These are phyloP conservation scores for Penicillium expansum DNA, from an alignment of 2,329 filamentous ascomycete genomes.

Conservation along the genomic window DNA sequence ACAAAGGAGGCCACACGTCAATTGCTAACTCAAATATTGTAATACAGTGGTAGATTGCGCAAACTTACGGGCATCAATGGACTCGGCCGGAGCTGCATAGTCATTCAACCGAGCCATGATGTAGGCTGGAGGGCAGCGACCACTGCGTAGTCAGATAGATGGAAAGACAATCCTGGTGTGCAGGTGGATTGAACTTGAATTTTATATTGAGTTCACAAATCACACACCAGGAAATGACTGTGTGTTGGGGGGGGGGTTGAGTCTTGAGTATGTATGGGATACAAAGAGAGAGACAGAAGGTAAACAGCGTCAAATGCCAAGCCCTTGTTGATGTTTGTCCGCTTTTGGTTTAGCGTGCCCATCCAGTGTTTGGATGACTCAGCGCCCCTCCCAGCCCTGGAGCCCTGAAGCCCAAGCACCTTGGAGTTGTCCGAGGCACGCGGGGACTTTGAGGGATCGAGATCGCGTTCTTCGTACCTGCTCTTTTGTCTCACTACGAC, in stretches of 20 bases:
- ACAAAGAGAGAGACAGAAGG: background rate
- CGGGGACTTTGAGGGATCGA: background rate
- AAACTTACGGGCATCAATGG: conserved; percentile 48
- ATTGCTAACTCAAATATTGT: background rate
- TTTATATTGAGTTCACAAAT: background rate
- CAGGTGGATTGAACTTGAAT: background rate
- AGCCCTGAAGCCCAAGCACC: too few species aligned
- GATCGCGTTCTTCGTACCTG: background rate
- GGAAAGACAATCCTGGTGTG: background rate
- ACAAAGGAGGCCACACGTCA: conserved; percentile 6
- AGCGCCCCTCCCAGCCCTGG: background rate
- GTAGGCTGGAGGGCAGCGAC: conserved; percentile 8
- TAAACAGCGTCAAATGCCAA: conserved; percentile 11
- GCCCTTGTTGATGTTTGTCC: conserved; percentile 42
- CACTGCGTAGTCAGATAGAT: background rate
- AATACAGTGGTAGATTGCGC: background rate
- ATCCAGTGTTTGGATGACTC: background rate
- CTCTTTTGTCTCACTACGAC: background rate
- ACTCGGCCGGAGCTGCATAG: conserved; percentile 43
- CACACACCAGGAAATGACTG: background rate
- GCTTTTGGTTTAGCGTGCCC: conserved; percentile 29
- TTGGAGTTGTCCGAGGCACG: background rate
- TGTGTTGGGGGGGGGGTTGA: too few species aligned
- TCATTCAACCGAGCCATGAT: conserved; percentile 52
- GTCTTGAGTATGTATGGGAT: background rate